Evolutionary conservation across 129 eudicot species (phyloP), one percentile per base, ranked within the genome.

Genomic region (Ambrosia trifida): DNA sequence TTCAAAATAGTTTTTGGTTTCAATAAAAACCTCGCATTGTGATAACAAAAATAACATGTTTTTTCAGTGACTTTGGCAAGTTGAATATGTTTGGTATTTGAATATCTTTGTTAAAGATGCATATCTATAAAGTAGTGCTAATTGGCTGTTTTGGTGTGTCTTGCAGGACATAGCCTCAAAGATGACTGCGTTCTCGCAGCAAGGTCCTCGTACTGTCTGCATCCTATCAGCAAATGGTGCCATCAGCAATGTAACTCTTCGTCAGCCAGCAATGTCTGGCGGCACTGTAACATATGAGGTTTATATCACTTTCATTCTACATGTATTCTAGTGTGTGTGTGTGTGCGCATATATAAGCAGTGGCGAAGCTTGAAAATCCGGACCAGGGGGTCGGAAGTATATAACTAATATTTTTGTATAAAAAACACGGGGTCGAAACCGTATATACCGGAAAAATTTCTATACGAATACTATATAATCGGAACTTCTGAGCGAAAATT

Each of bases 141-240:
- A 35, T 19, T 63, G 31, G 17, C 50, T 73, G 64, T 7, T 73
- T 49, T 36, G 70, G 62, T 58, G 13, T 33, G 51, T 17, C 49
- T 61, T 45, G 70, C 79, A 94, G 98, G 98, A 94, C 72, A 85
- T 94, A 79, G 90, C 95, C 72, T 79, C 88, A 9, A 94, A 83
- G 68, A 87, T 94, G 43, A 76, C 78, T 75, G 96, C 90, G 3
- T 94, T 94, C 70, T 83, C 98, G 1, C 95, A 87, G 77, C 87
- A 94, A 87, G 98, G 98, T 45, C 96, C 96, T 12, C 95, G 98
- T 19, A 83, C 96, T 14, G 89, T 94, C 54, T 94, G 96, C 74
- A 84, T 94, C 76, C 85, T 94, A 33, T 94, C 96, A 5, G 98
- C 98, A 44, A 89, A 89, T 61, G 98, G 98, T 69, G 86, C 95